Evolutionary conservation across 805 yeast genomes (phyloP).

Genomic region (Saturnispora besseyi): DNA sequence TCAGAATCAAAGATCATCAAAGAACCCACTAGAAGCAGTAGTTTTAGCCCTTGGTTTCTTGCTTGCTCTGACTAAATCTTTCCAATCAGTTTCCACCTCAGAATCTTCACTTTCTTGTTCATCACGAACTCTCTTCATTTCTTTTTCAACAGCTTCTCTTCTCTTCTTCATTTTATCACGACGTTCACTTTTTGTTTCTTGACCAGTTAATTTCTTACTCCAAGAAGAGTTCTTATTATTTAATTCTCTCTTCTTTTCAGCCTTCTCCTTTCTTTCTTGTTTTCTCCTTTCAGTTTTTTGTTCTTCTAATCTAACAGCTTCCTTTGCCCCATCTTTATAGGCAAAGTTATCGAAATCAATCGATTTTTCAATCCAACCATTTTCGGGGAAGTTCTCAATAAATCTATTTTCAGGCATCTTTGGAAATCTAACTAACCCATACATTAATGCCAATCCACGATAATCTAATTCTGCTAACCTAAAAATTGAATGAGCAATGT

Average conservation of each 20-base stretch:
- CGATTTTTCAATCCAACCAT: constrained; percentile 61
- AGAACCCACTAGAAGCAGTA: constrained; percentile 43
- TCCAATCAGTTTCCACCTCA: constrained; percentile 72
- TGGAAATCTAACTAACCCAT: constrained; percentile 78
- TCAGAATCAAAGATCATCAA: constrained; percentile 42
- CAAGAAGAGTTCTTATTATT: constrained; percentile 59
- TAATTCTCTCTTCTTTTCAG: constrained; percentile 35
- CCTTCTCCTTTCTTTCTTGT: constrained; percentile 29
- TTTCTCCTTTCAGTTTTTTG: constrained; percentile 37
- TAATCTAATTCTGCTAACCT: constrained; percentile 65
- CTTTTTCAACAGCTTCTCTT: constrained; percentile 57
- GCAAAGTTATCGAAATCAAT: constrained; percentile 61
- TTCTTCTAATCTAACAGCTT: constrained; percentile 50
- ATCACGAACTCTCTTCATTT: constrained; percentile 33
- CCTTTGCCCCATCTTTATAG: constrained; percentile 59
- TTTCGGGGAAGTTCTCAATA: constrained; percentile 47
- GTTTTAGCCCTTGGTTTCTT: constrained; percentile 45
- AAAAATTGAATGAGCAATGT: constrained; percentile 81
- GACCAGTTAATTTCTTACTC: constrained; percentile 62
- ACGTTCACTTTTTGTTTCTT: constrained; percentile 53
- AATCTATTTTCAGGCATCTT: constrained; percentile 83
- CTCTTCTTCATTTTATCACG: constrained; percentile 60
- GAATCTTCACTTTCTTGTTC: constrained; percentile 32
- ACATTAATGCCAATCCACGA: constrained; percentile 60
- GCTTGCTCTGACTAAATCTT: constrained; percentile 58